Conservation (phyloP, 2,329 filamentous ascomycete genomes). For the Rhynchosporium secalis region DNA sequence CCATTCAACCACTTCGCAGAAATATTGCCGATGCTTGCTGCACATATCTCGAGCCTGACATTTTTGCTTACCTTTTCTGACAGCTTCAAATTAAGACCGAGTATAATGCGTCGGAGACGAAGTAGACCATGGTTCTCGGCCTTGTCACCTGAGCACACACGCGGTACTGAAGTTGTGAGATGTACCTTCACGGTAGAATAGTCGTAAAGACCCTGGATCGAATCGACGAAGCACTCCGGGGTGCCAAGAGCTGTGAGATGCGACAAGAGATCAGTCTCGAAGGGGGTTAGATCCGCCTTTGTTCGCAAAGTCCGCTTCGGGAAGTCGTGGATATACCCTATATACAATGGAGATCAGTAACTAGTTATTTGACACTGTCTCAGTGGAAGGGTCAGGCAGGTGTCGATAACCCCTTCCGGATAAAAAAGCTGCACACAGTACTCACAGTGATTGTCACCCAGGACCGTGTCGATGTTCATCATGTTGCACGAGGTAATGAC, state of each 20-base stretch:
- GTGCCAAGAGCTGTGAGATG: slow-evolving; percentile 20
- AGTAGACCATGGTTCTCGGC: slow-evolving; percentile 25
- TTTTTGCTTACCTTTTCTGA: slow-evolving; percentile 2
- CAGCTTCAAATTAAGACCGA: slow-evolving; percentile 13
- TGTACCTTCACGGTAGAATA: slow-evolving; percentile 22
- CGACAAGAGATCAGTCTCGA: slow-evolving; percentile 19
- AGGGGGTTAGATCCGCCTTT: slow-evolving; percentile 1
- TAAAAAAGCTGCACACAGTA: no score
- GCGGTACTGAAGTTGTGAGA: slow-evolving; percentile 20
- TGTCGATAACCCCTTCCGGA: no score
- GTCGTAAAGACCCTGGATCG: slow-evolving; percentile 21
- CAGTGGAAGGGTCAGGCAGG: no score
- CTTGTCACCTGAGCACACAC: slow-evolving; percentile 19
- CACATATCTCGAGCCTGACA: slow-evolving; percentile 21
- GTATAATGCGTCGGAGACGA: slow-evolving; percentile 20
- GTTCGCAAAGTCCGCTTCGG: slow-evolving; percentile 16
- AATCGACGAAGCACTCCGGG: slow-evolving; percentile 19
- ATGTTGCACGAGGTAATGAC: slow-evolving; percentile 26
- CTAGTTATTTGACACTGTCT: no score
- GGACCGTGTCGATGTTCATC: slow-evolving; percentile 23
- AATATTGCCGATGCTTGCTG: slow-evolving; percentile 21
- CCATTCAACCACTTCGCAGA: slow-evolving; percentile 20
- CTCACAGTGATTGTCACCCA: slow-evolving; percentile 22
- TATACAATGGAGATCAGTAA: no score
- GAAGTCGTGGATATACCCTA: slow-evolving; percentile 21